These are phyloP conservation scores for Tuber magnatum DNA, from an alignment of 495 filamentous ascomycete species.

Conservation along the genomic window DNA sequence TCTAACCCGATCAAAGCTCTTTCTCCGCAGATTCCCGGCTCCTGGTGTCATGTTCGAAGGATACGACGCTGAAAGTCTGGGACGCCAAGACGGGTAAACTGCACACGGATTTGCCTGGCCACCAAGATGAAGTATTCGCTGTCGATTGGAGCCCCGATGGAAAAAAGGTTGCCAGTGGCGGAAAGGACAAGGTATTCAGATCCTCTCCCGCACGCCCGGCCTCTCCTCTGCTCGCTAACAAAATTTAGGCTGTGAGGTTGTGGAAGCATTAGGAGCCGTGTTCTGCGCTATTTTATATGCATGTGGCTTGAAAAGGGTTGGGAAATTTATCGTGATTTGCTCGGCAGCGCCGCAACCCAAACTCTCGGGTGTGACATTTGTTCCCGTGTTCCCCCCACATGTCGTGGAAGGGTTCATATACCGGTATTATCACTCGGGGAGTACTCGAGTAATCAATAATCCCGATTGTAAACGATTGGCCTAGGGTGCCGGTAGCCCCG, in stretches of 20 bases:
- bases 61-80: constrained; percentile 94
- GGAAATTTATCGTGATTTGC: neutral
- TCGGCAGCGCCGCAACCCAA: neutral
- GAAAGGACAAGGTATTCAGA: constrained; percentile 67
- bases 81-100: constrained; percentile 78
- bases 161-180: constrained; percentile 74
- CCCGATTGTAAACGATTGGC: neutral
- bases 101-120: constrained; percentile 74
- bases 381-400: neutral
- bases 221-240: neutral
- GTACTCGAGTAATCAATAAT: constrained; percentile 4
- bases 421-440: constrained; percentile 2
- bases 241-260: constrained; percentile 36
- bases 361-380: neutral
- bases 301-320: neutral
- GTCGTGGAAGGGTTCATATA: neutral
- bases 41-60: constrained; percentile 77
- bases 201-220: no score
- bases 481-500: neutral
- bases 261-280: constrained; percentile 36
- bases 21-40: constrained; percentile 85
- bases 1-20: constrained; percentile 39
- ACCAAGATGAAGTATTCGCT: constrained; percentile 90
- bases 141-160: constrained; percentile 90
- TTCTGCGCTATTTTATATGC: neutral